Evolutionary conservation across 106 monocot species (phyloP).

Genomic region (Dendrobium catenatum): DNA sequence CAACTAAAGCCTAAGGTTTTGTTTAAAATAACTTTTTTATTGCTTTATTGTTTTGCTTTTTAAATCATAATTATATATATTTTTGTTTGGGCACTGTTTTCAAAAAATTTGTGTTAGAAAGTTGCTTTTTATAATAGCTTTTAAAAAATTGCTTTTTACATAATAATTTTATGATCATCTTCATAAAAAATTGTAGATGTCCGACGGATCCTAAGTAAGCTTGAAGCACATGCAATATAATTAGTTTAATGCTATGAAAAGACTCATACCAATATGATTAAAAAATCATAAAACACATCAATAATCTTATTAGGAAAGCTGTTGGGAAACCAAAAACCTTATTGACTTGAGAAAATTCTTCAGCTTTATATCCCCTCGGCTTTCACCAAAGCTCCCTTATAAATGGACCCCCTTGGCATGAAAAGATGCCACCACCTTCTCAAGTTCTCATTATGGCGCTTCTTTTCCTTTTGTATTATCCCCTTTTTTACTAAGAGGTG

Average conservation of each 20-base stretch:
- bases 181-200: not conserved
- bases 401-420: not conserved
- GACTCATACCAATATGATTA: not conserved
- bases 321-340: not conserved
- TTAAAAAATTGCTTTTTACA: no score
- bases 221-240: not conserved
- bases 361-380: slow-evolving; percentile 5
- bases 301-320: not conserved
- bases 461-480: not conserved
- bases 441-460: not conserved
- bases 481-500: not conserved
- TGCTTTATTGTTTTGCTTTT: no score
- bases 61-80: no score
- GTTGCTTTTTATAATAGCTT: no score
- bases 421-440: slow-evolving; percentile 3
- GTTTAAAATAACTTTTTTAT: no score
- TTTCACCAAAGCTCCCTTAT: slow-evolving; percentile 4
- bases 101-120: no score
- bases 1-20: no score
- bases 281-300: not conserved
- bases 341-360: not conserved
- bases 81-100: no score
- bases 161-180: no score
- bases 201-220: no score
- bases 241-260: not conserved